phyloP scores from a whole-genome alignment of 2,329 filamentous ascomycete species.

The Colletotrichum lentis region DNA sequence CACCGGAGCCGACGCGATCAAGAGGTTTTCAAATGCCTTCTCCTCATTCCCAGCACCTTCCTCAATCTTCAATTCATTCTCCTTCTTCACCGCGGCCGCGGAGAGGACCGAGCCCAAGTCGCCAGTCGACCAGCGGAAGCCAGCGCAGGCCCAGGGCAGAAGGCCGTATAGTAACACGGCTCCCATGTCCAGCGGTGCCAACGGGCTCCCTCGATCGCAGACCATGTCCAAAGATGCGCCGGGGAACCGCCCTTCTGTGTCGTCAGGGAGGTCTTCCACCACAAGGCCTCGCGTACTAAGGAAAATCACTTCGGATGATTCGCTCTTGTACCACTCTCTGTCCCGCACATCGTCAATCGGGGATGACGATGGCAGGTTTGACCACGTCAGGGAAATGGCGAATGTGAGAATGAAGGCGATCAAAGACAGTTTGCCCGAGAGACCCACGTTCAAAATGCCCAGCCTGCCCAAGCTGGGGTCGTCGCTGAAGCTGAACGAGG shows the following conservation, averaged over 20 bases:
- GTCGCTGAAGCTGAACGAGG: conserved; percentile 42
- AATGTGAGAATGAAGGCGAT: conserved; percentile 92
- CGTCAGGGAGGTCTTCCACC: conserved; percentile 24
- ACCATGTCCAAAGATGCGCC: conserved; percentile 3
- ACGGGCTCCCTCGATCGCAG: conserved; percentile 7
- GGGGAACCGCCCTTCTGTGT: conserved; percentile 13
- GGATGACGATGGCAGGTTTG: conserved; percentile 77
- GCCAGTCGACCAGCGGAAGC: conserved; percentile 4
- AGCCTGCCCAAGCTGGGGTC: conserved; percentile 64
- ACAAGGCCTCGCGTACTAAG: conserved; percentile 51
- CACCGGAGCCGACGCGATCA: conserved; percentile 64
- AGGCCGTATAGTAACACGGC: conserved; percentile 25
- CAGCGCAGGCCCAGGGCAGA: conserved; percentile 4
- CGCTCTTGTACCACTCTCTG: conserved; percentile 76
- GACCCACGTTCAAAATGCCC: conserved; percentile 77
- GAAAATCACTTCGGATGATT: conserved; percentile 78
- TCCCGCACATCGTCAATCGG: conserved; percentile 85
- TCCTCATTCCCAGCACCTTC: conserved; percentile 55
- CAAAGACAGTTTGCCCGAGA: conserved; percentile 83
- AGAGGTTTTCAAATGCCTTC: conserved; percentile 63
- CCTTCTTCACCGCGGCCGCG: conserved; percentile 36
- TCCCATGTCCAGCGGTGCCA: conserved; percentile 13
- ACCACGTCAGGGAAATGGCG: conserved; percentile 81
- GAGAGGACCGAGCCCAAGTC: conserved; percentile 27
- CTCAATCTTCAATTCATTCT: conserved; percentile 36